Conservation (phyloP, 352 stramenopile genomes). For the Phytophthora capsici region DNA sequence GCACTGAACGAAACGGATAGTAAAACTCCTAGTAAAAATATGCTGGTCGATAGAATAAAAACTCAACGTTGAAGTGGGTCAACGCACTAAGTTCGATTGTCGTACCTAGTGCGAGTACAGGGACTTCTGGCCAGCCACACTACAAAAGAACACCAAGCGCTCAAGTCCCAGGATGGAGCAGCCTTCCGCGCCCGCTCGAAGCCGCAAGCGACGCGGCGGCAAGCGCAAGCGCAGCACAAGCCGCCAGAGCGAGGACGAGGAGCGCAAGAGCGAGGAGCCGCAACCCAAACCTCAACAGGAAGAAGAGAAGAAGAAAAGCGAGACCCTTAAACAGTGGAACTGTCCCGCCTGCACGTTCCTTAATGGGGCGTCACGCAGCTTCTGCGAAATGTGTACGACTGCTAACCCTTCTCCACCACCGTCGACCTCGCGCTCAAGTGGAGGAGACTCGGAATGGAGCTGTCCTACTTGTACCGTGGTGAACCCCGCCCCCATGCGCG, state of each 20-base stretch:
- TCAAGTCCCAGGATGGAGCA: slow-evolving; percentile 24
- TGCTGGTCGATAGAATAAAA: too few relatives aligned
- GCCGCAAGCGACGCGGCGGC: slow-evolving; percentile 31
- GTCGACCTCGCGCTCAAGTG: slow-evolving; percentile 1
- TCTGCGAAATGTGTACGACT: slow-evolving; percentile 83
- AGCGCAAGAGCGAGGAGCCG: slow-evolving; percentile 17
- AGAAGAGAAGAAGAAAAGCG: slow-evolving; percentile 3
- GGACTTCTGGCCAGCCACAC: slow-evolving; percentile 25
- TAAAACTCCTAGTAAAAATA: slow-evolving; percentile 22
- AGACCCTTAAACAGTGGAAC: slow-evolving; percentile 49
- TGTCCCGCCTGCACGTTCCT: slow-evolving; percentile 77
- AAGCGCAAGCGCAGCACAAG: slow-evolving; percentile 47
- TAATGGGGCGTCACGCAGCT: slow-evolving; percentile 62
- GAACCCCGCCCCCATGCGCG: slow-evolving; percentile 54
- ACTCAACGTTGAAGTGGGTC: slow-evolving; percentile 14
- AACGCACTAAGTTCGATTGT: slow-evolving; percentile 11
- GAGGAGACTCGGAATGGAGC: slow-evolving; percentile 51
- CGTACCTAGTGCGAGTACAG: slow-evolving; percentile 23
- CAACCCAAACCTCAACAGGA: slow-evolving; percentile 8
- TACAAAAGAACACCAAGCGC: slow-evolving; percentile 12
- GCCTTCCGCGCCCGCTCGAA: slow-evolving; percentile 12
- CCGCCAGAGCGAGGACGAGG: slow-evolving; percentile 21
- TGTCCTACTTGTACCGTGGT: slow-evolving; percentile 78
- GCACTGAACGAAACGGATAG: slow-evolving; percentile 13
- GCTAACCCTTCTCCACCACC: slow-evolving; percentile 51